Evolutionary conservation across 805 yeast genomes (phyloP), one percentile per base, ranked within the genome.

Genomic region (Gaillardinia entomophila): DNA sequence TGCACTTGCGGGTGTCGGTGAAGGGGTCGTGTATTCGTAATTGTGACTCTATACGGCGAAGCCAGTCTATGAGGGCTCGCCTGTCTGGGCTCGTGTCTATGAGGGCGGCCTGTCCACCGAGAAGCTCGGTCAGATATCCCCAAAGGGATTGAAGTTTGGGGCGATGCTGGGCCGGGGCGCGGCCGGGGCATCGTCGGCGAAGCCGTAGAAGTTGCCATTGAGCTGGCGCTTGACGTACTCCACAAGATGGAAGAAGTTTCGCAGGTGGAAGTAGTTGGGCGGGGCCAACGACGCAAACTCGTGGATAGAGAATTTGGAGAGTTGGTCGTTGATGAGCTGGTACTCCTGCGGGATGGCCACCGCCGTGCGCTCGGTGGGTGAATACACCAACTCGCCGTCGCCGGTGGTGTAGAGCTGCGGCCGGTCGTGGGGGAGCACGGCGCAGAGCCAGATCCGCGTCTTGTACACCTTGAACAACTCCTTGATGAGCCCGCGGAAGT

Each of bases 211-310:
- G 30, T 55, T 44, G 2, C 71, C 71, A 24, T 55, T 41, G 10
- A 60, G 43, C 36, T 75, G 79, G 27, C 49, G 52, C 28, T 57
- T 52, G 38, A 74, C 63, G 53, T 67, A 57, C 6, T 60, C 58
- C 24, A 75, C 55, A 41, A 75, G 61, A 46, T 70, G 73, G 30
- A 53, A 46, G 41, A 75, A 64, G 35, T 73, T 72, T 26, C 62
- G 61, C 46, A 68, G 68, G 41, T 75, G 81, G 61, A 75, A 75
- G 45, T 68, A 70, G 35, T 63, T 67, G 11, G 77, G 74, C 16
- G 47, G 45, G 3, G 60, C 39, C 31, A 73, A 53, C 27, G 55
- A 59, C 12, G 52, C 56, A 35, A 74, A 58, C 35, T 68, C 73
- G 27, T 62, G 66, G 15, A 67, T 57, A 1, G 66, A 61, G 26